Percentiles rank a stretch among this genome's conserved stretches.
These are phyloP conservation scores for Dactylis glomerata DNA, from an alignment of 176 grass and related monocot species.

Conservation along the genomic window DNA sequence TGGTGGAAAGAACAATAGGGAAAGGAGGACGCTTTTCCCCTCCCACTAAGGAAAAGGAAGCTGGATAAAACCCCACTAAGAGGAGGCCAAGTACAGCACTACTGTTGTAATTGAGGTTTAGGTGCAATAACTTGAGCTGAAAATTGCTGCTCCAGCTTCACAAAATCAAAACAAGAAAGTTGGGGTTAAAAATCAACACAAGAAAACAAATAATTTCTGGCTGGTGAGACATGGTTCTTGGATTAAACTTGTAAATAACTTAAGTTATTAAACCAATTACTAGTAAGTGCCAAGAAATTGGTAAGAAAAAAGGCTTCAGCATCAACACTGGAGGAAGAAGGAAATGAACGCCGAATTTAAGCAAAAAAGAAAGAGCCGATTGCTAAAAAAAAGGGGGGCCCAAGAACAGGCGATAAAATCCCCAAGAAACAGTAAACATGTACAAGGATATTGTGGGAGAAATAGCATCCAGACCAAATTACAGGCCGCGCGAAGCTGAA, in stretches of 20 bases:
- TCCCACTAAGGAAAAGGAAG: slow-evolving; percentile 38
- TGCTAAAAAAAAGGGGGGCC: no score
- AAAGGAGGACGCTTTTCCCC: slow-evolving; percentile 29
- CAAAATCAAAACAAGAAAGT: not conserved
- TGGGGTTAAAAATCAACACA: not conserved
- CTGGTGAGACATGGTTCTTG: not conserved
- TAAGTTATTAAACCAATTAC: not conserved
- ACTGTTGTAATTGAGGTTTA: not conserved
- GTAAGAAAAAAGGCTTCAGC: not conserved
- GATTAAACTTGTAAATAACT: not conserved
- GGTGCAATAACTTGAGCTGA: not conserved
- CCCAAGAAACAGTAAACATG: not conserved
- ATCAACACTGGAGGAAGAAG: not conserved
- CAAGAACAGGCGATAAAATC: not conserved
- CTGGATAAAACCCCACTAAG: slow-evolving; percentile 21
- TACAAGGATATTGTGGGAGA: not conserved
- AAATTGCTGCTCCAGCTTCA: not conserved
- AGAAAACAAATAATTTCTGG: not conserved
- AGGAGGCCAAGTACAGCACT: not conserved
- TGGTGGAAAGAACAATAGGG: slow-evolving; percentile 14
- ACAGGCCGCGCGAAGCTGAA: not conserved
- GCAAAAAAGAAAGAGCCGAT: no score
- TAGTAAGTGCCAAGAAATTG: not conserved
- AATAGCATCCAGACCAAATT: not conserved
- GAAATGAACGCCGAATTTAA: not conserved